These are phyloP conservation scores for Cystoisospora suis DNA, from an alignment of 169 alveolate genomes.

Conservation along the genomic window DNA sequence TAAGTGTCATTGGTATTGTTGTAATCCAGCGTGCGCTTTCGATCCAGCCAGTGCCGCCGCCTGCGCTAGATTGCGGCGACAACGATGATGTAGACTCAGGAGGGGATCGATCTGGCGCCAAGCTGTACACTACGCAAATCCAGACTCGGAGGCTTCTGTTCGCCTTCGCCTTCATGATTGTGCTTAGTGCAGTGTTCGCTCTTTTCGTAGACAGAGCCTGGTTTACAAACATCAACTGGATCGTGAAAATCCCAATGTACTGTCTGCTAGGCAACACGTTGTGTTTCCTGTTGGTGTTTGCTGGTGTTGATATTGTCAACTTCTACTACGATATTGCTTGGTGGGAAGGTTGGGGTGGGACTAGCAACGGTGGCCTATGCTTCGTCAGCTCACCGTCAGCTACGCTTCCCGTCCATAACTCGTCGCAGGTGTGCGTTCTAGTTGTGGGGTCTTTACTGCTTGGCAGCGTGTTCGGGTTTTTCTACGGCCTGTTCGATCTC, in stretches of 20 bases:
- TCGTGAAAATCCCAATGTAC: conserved; percentile 11
- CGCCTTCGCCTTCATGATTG: background rate
- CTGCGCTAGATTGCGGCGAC: background rate
- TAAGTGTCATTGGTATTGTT: background rate
- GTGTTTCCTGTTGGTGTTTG: conserved; percentile 14
- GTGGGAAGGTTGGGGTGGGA: background rate
- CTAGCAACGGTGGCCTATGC: background rate
- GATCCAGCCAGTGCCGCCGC: background rate
- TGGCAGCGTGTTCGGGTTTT: conserved; percentile 17
- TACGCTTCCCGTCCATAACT: conserved; percentile 11
- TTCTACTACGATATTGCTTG: conserved; percentile 12
- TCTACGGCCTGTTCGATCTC: background rate
- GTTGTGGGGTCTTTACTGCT: background rate
- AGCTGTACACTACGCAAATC: background rate
- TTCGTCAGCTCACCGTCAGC: background rate
- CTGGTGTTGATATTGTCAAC: conserved; percentile 31
- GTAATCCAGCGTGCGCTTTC: conserved; percentile 23
- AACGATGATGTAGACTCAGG: conserved; percentile 1
- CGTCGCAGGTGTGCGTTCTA: conserved; percentile 8
- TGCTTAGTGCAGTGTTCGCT: background rate
- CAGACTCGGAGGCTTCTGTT: conserved; percentile 10
- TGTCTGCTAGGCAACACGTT: background rate
- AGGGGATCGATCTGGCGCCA: background rate
- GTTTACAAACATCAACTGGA: conserved; percentile 5
- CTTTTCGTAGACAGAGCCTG: conserved; percentile 1